Evolutionary conservation across 352 stramenopile species (phyloP).

Genomic region (Phytophthora cajani): DNA sequence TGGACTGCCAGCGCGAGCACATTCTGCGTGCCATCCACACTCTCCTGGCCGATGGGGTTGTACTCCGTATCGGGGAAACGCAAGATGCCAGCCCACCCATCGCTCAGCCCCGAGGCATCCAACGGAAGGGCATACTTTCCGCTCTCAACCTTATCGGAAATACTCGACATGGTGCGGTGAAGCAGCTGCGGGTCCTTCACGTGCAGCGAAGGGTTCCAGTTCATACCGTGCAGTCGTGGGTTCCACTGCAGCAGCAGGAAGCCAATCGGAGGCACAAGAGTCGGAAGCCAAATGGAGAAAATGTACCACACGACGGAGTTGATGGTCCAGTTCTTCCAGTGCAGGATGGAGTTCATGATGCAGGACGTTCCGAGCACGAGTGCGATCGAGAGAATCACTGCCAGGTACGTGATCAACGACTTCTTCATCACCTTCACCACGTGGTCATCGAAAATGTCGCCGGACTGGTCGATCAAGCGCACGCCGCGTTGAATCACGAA

Average conservation of each 20-base stretch:
- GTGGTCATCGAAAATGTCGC: slow-evolving; percentile 76
- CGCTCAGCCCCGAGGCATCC: slow-evolving; percentile 54
- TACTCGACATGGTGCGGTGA: slow-evolving; percentile 40
- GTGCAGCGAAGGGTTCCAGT: slow-evolving; percentile 66
- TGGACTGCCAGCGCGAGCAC: slow-evolving; percentile 82
- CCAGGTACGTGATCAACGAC: slow-evolving; percentile 80
- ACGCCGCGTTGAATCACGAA: slow-evolving; percentile 77
- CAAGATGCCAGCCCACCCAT: slow-evolving; percentile 73
- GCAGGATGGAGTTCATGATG: slow-evolving; percentile 71
- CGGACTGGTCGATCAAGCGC: slow-evolving; percentile 75
- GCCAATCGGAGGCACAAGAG: slow-evolving; percentile 69
- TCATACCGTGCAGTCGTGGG: slow-evolving; percentile 73
- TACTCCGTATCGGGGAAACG: slow-evolving; percentile 82
- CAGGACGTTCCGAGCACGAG: slow-evolving; percentile 66
- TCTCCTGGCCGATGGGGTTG: slow-evolving; percentile 64
- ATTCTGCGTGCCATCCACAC: slow-evolving; percentile 66
- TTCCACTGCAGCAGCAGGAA: slow-evolving; percentile 90
- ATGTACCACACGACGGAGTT: slow-evolving; percentile 83
- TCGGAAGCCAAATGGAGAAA: slow-evolving; percentile 83
- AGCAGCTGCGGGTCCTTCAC: slow-evolving; percentile 52
- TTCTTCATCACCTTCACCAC: slow-evolving; percentile 79
- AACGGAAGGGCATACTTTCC: slow-evolving; percentile 32
- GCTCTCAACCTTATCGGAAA: slow-evolving; percentile 59
- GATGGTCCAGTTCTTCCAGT: slow-evolving; percentile 67
- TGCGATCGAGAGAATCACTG: slow-evolving; percentile 78